phyloP scores from a whole-genome alignment of 805 yeast species.

The Starmera quercuum region DNA sequence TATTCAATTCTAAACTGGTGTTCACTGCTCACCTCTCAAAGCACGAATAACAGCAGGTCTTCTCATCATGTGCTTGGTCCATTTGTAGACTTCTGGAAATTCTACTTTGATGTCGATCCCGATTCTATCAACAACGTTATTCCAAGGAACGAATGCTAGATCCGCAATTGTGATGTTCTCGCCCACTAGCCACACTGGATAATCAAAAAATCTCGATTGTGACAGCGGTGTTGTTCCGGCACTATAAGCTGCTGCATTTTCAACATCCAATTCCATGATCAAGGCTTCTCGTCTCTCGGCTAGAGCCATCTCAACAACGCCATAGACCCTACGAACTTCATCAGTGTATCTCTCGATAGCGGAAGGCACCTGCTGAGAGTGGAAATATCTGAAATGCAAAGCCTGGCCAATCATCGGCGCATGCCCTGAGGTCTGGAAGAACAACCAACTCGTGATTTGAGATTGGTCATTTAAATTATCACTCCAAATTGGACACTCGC shows the following conservation, averaged over 20 bases:
- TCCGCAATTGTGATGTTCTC: slow-evolving; percentile 82
- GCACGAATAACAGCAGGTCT: slow-evolving; percentile 89
- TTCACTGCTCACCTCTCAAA: slow-evolving; percentile 53
- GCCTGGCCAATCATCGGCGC: slow-evolving; percentile 99
- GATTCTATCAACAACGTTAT: slow-evolving; percentile 86
- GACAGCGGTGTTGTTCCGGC: slow-evolving; percentile 85
- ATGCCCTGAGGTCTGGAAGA: slow-evolving; percentile 93
- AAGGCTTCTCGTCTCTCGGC: slow-evolving; percentile 89
- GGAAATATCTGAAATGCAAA: slow-evolving; percentile 86
- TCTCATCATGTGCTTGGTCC: slow-evolving; percentile 95
- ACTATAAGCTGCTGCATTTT: slow-evolving; percentile 79
- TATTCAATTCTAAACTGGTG: too few relatives aligned
- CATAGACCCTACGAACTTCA: slow-evolving; percentile 88
- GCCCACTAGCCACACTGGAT: slow-evolving; percentile 94
- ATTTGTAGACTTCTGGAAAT: slow-evolving; percentile 91
- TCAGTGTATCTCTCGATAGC: slow-evolving; percentile 89
- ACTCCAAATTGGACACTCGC: slow-evolving; percentile 77
- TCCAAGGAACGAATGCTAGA: slow-evolving; percentile 92
- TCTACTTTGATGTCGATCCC: slow-evolving; percentile 84
- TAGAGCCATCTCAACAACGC: slow-evolving; percentile 89
- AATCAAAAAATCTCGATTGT: slow-evolving; percentile 80
- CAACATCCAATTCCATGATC: slow-evolving; percentile 82
- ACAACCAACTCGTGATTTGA: slow-evolving; percentile 82
- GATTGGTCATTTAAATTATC: slow-evolving; percentile 72
- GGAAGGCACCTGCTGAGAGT: slow-evolving; percentile 73